Percentiles rank a stretch among this genome's conserved stretches.
These are phyloP conservation scores for Aciculoconidium aculeatum DNA, from an alignment of 805 yeast genomes.

Conservation along the genomic window DNA sequence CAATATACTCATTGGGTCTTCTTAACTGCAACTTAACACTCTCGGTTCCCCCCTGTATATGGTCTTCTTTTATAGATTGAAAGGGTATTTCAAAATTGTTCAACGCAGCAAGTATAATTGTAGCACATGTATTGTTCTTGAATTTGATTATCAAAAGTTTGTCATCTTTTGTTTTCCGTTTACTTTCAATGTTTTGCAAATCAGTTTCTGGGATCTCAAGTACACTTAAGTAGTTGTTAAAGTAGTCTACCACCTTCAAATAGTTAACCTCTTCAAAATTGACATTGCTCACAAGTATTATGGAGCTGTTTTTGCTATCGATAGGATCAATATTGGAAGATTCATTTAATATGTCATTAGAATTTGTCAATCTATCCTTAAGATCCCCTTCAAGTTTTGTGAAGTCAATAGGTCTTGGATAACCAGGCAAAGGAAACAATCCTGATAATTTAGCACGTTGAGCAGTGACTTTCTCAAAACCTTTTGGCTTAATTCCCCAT, in stretches of 20 bases:
- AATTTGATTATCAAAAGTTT: slow-evolving; percentile 45
- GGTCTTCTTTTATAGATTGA: slow-evolving; percentile 22
- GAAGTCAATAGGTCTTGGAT: slow-evolving; percentile 40
- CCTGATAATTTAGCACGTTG: slow-evolving; percentile 77
- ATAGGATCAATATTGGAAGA: slow-evolving; percentile 33
- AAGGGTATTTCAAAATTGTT: slow-evolving; percentile 26
- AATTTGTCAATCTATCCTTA: slow-evolving; percentile 25
- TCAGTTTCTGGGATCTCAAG: slow-evolving; percentile 38
- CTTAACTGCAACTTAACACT: slow-evolving; percentile 10
- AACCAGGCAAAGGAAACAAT: slow-evolving; percentile 69
- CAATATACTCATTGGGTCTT: slow-evolving; percentile 34
- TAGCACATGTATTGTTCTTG: slow-evolving; percentile 46
- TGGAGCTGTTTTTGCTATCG: slow-evolving; percentile 30
- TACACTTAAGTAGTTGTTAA: slow-evolving; percentile 40
- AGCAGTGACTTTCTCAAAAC: slow-evolving; percentile 68
- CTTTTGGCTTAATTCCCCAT: slow-evolving; percentile 72
- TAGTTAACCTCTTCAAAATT: slow-evolving; percentile 29
- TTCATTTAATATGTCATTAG: slow-evolving; percentile 27
- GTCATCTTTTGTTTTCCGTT: slow-evolving; percentile 31
- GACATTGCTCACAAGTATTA: slow-evolving; percentile 25
- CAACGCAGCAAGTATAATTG: slow-evolving; percentile 44
- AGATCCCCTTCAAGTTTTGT: slow-evolving; percentile 36
- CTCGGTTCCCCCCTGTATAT: slow-evolving; percentile 9
- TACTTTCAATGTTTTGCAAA: slow-evolving; percentile 25
- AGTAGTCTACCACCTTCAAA: slow-evolving; percentile 36